Base-by-base conservation (phyloP, 352 stramenopile genomes). In the Phytophthora macrochlamydospora region DNA sequence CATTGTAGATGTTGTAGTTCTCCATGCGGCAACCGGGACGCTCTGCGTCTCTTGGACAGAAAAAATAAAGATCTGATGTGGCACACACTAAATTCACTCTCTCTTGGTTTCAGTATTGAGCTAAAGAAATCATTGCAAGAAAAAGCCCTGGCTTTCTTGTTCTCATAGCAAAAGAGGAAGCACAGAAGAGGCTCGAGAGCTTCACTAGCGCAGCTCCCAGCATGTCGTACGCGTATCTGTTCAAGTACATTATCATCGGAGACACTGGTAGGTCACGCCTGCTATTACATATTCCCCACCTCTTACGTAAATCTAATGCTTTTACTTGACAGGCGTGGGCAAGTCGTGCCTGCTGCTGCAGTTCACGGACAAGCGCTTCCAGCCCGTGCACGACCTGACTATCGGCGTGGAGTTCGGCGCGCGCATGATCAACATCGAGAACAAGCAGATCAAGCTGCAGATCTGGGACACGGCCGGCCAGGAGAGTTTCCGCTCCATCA, bases 361-460 rank as follows among this genome's bases (percentile, higher is more conserved):
- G 83, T 99, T 99, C 86, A 99, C 98, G 51, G 98, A 99, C 87
- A 99, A 99, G 83, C 90, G 98, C 53, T 99, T 99, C 83, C 97
- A 99, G 76, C 97, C 97, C 0, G 97, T 99, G 38, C 85, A 99
- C 71, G 98, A 99, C 70, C 87, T 99, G 49, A 99, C 98, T 7
- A 99, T 99, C 70, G 98, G 97, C 37, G 96, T 99, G 29, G 98
- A 99, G 87, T 99, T 99, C 72, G 98, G 98, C 55, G 98, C 98
- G 12, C 93, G 98, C 46, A 99, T 99, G 96, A 98, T 99, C 65
- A 98, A 95, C 71, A 98, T 99, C 50, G 96, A 99, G 59, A 97
- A 97, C 76, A 98, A 98, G 77, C 93, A 98, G 73, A 98, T 99
- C 67, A 99, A 99, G 72, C 81, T 99, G 49, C 93, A 99, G 83